Percentiles rank a stretch among this genome's conserved stretches.
Conservation (phyloP, 1,284 basidiomycete species). For the Trametes pubescens region DNA sequence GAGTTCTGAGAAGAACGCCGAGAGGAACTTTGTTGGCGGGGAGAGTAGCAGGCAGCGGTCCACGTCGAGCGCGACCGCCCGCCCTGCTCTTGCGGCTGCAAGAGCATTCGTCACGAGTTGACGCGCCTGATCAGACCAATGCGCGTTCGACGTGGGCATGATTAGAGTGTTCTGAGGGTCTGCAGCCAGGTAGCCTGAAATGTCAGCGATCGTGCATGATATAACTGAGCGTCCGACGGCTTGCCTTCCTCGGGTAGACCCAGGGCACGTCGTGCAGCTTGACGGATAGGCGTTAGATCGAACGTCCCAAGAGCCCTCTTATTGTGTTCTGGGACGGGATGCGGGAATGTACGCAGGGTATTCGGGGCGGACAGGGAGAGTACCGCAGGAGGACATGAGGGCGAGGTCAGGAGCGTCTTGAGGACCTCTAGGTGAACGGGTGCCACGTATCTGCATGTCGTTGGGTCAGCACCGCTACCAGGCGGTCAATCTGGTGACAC, state of each 20-base stretch:
- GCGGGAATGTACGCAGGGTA: constrained; percentile 59
- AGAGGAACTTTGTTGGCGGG: constrained; percentile 66
- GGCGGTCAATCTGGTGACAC: background rate
- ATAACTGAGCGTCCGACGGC: constrained; percentile 12
- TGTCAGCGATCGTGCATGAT: background rate
- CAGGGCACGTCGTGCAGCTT: constrained; percentile 53
- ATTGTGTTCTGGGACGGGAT: constrained; percentile 45
- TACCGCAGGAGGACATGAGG: constrained; percentile 71
- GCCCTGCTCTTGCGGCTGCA: constrained; percentile 60
- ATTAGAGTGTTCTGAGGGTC: constrained; percentile 21
- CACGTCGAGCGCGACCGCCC: constrained; percentile 68
- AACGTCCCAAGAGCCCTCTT: constrained; percentile 41
- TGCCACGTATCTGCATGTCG: constrained; percentile 40
- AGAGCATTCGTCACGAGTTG: constrained; percentile 63
- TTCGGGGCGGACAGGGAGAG: constrained; percentile 67
- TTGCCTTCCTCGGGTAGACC: constrained; percentile 51
- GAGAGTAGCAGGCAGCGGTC: constrained; percentile 64
- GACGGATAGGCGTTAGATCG: constrained; percentile 54
- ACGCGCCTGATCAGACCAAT: constrained; percentile 55
- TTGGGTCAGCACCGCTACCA: constrained; percentile 17
- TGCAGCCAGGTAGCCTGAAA: constrained; percentile 5
- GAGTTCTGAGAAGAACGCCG: constrained; percentile 47
- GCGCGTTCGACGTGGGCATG: constrained; percentile 25
- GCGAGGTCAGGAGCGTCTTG: constrained; percentile 67
- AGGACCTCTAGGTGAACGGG: constrained; percentile 65